Evolutionary conservation across 2,329 filamentous ascomycete genomes (phyloP), one percentile per base, ranked within the genome.

Genomic region (Endothia cerciana): DNA sequence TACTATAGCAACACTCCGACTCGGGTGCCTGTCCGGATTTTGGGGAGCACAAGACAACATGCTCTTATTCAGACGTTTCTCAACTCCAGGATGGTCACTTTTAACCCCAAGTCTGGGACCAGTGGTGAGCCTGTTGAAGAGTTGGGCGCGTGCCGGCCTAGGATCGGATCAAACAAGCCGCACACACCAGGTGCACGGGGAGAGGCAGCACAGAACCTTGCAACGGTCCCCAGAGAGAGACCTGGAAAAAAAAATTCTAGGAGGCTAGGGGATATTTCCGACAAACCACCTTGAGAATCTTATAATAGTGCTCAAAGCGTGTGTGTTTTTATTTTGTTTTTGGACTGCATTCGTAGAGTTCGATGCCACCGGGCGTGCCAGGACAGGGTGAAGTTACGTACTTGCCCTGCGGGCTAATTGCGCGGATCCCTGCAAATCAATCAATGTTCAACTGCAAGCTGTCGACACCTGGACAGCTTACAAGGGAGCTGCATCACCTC

Each of bases 401-500:
- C 33, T 33, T 58, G 41, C 55, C 55, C 25, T 36, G 55, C 55
- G 55, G 33, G 33, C 55, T n/a, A 41, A 22, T 28, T 58, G 38
- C 55, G 55, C 36, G n/a, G 55, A 58, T n/a, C 55, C 55, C 55
- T 58, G 55, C 55, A n/a, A 47, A 2, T 36, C 53, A 56, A 38
- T 38, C 30, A 58, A 41, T 40, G 55, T 58, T 36, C 53, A 56
- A 56, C 30, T 56, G 55, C 55, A 58, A 58, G 55, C 36, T 58
- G 55, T 58, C 55, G 55, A 58, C 55, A 38, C 55, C 22, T 22
- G 11, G 22, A 28, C 55, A 57, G 30, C 55, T 41, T 57, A 57
- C 55, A 53, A 36, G 36, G 25, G 38, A 55, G 40, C 28, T n/a
- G 36, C 47, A 28, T 17, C 40, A 49, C 58, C 4, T 58, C n/a